A percentile compares a stretch with the other conserved stretches of the same genome.
These are phyloP conservation scores for Lophiostoma macrostomum DNA, from an alignment of 495 filamentous ascomycete genomes.

Conservation along the genomic window DNA sequence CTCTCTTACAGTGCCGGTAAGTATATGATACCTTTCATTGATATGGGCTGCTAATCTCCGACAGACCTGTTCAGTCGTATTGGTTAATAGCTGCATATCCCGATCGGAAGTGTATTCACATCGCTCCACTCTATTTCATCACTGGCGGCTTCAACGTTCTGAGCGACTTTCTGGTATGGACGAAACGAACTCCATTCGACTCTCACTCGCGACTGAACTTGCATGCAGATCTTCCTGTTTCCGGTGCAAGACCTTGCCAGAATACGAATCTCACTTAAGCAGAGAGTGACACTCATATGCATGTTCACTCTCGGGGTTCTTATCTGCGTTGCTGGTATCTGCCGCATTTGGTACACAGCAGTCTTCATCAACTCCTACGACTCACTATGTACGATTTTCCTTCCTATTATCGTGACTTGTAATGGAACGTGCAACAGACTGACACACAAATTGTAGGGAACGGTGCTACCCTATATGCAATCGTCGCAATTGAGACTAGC, in stretches of 20 bases:
- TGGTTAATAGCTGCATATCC: constrained; percentile 8
- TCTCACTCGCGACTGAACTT: background rate
- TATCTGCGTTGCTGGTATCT: constrained; percentile 18
- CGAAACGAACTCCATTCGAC: background rate
- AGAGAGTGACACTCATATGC: constrained; percentile 13
- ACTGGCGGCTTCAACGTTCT: constrained; percentile 9
- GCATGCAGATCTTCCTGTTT: constrained; percentile 14
- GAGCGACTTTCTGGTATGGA: constrained; percentile 17
- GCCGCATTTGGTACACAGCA: constrained; percentile 14
- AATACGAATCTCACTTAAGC: constrained; percentile 11
- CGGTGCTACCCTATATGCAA: constrained; percentile 12
- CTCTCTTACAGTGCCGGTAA: constrained; percentile 22
- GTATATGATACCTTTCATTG: background rate
- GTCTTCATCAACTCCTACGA: constrained; percentile 17
- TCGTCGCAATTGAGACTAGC: constrained; percentile 19
- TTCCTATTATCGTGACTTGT: too few species aligned
- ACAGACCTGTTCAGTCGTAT: constrained; percentile 9
- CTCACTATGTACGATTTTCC: constrained; percentile 10
- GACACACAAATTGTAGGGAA: background rate
- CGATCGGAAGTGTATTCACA: constrained; percentile 12
- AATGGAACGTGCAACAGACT: too few species aligned
- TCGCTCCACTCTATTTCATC: background rate
- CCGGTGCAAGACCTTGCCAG: constrained; percentile 8
- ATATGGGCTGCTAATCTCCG: background rate
- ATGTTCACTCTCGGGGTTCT: constrained; percentile 20